phyloP scores from a whole-genome alignment of 2,329 filamentous ascomycete species.

The Aureobasidium sp. region DNA sequence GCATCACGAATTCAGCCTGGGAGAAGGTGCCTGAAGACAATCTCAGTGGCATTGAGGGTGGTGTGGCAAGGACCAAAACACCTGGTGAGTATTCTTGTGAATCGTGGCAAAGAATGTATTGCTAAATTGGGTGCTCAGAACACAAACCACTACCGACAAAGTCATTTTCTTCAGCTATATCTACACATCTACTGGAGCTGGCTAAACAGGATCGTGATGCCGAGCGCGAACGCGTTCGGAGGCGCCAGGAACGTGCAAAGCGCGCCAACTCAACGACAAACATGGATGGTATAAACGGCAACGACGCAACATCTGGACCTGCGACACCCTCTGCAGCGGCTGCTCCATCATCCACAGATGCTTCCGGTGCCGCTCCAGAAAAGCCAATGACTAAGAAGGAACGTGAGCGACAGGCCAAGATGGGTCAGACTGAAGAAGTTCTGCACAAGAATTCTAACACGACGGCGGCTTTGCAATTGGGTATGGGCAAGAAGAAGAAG shows the following conservation, averaged over 20 bases:
- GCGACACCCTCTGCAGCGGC: conserved; percentile 26
- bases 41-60: neutral
- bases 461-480: conserved; percentile 71
- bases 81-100: neutral
- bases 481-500: conserved; percentile 57
- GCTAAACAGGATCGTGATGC: conserved; percentile 60
- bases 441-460: conserved; percentile 76
- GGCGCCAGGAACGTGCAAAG: conserved; percentile 36
- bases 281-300: neutral
- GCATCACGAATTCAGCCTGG: conserved; percentile 33
- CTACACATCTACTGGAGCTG: conserved; percentile 51
- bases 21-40: conserved; percentile 30
- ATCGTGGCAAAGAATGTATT: neutral
- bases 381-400: conserved; percentile 85
- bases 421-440: conserved; percentile 64
- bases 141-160: conserved; percentile 44
- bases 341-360: conserved; percentile 31
- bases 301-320: conserved; percentile 19
- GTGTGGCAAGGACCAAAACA: neutral
- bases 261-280: conserved; percentile 21
- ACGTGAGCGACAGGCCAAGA: conserved; percentile 66
- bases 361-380: conserved; percentile 40
- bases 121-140: conserved; percentile 25
- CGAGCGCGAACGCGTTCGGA: conserved; percentile 57
- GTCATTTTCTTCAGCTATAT: conserved; percentile 38